Evolutionary conservation across 257 asterid species (phyloP).

Genomic region (Verbena officinalis): DNA sequence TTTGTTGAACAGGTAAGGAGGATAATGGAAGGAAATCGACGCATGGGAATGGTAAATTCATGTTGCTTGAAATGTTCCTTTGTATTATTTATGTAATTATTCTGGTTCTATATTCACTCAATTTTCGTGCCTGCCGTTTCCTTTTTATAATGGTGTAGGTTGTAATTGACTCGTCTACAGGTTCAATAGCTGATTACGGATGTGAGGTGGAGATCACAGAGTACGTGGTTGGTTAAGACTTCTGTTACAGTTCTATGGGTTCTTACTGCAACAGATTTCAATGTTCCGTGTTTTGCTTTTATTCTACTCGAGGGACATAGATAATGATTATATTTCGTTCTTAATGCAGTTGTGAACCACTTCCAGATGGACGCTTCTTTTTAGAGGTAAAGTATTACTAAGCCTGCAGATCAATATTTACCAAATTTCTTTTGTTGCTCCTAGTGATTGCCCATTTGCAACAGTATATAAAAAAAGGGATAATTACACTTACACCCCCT

Average conservation of each 20-base stretch:
- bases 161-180: slow-evolving; percentile 68
- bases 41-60: slow-evolving; percentile 92
- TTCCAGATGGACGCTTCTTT: slow-evolving; percentile 97
- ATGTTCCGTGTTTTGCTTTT: slow-evolving; percentile 21
- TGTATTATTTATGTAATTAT: not conserved
- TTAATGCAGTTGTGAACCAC: slow-evolving; percentile 93
- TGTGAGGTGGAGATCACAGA: slow-evolving; percentile 98
- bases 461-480: too few relatives aligned
- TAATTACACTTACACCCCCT: too few relatives aligned
- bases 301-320: slow-evolving; percentile 30
- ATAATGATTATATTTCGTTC: slow-evolving; percentile 33
- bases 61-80: slow-evolving; percentile 14
- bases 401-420: slow-evolving; percentile 6
- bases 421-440: slow-evolving; percentile 7
- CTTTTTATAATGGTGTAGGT: slow-evolving; percentile 53
- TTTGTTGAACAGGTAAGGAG: slow-evolving; percentile 77
- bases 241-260: slow-evolving; percentile 12
- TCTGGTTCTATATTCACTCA: slow-evolving; percentile 27
- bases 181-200: slow-evolving; percentile 81
- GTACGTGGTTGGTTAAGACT: slow-evolving; percentile 49
- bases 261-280: not conserved
- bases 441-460: slow-evolving; percentile 11
- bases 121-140: slow-evolving; percentile 28
- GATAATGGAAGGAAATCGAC: slow-evolving; percentile 97
- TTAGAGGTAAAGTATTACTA: slow-evolving; percentile 66